phyloP scores from a whole-genome alignment of 2,329 filamentous ascomycete species.

The Penicillium vulpinum region DNA sequence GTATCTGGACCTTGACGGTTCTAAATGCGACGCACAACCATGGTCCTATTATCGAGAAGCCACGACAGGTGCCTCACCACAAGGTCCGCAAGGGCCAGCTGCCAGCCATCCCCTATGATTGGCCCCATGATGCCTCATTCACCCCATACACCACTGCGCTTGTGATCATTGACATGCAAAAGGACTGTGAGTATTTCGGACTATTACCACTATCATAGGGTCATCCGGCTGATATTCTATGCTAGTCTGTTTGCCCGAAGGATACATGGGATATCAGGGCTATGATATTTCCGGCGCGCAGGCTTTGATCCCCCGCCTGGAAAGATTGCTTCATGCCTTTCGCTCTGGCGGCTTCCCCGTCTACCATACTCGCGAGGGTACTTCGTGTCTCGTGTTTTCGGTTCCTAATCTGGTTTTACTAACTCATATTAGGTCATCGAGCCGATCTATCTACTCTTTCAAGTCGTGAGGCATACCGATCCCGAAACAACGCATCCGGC shows the following conservation, averaged over 20 bases:
- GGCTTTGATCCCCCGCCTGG: slow-evolving; percentile 43
- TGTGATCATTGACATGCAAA: slow-evolving; percentile 52
- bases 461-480: slow-evolving; percentile 55
- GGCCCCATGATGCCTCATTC: slow-evolving; percentile 49
- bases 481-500: slow-evolving; percentile 52
- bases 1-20: slow-evolving; percentile 47
- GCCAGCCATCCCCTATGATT: slow-evolving; percentile 45
- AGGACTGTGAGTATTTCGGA: slow-evolving; percentile 42
- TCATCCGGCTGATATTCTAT: slow-evolving; percentile 1
- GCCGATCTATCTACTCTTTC: slow-evolving; percentile 59
- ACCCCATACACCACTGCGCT: slow-evolving; percentile 48
- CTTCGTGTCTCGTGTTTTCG: neutral
- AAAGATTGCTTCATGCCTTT: slow-evolving; percentile 41
- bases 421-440: slow-evolving; percentile 43
- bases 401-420: neutral
- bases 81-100: slow-evolving; percentile 48
- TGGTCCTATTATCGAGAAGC: slow-evolving; percentile 44
- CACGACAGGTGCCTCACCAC: slow-evolving; percentile 42
- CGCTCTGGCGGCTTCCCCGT: slow-evolving; percentile 44
- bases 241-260: slow-evolving; percentile 46
- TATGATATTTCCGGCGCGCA: slow-evolving; percentile 45
- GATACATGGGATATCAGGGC: slow-evolving; percentile 49
- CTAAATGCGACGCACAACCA: slow-evolving; percentile 46
- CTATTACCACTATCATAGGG: neutral
- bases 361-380: slow-evolving; percentile 50